phyloP scores from a whole-genome alignment of 306 rosid species.

The Cucurbita maxima region DNA sequence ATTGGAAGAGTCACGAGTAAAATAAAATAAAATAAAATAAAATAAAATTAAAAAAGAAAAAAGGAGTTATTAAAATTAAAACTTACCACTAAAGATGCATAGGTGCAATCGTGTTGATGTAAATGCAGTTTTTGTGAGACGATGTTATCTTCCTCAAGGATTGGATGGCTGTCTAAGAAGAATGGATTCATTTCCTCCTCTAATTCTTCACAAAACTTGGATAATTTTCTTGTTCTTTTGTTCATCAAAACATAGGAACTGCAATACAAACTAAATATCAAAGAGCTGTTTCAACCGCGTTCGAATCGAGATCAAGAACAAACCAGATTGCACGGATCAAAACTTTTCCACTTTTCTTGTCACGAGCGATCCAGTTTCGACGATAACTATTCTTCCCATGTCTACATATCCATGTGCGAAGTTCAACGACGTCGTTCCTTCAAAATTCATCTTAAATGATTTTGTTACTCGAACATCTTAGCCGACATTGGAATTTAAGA shows the following conservation, averaged over 20 bases:
- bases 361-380: not conserved
- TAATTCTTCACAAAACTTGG: conserved; percentile 7
- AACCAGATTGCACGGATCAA: not conserved
- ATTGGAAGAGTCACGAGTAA: not conserved
- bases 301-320: not conserved
- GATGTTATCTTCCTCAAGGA: not conserved
- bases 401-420: not conserved
- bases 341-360: not conserved
- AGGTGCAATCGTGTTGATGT: not conserved
- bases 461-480: too few species aligned
- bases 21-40: too few species aligned
- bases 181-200: not conserved
- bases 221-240: conserved; percentile 11
- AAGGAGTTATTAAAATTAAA: not conserved
- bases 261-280: not conserved
- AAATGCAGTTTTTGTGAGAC: not conserved
- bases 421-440: conserved; percentile 14
- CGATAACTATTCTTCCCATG: not conserved
- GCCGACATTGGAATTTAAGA: too few species aligned
- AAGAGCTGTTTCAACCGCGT: too few species aligned
- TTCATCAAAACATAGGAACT: conserved; percentile 15
- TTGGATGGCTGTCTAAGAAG: conserved; percentile 7
- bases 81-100: not conserved
- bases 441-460: too few species aligned
- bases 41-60: too few species aligned